Conservation (phyloP, 257 asterid species). For the Solanum ossicruentum region DNA sequence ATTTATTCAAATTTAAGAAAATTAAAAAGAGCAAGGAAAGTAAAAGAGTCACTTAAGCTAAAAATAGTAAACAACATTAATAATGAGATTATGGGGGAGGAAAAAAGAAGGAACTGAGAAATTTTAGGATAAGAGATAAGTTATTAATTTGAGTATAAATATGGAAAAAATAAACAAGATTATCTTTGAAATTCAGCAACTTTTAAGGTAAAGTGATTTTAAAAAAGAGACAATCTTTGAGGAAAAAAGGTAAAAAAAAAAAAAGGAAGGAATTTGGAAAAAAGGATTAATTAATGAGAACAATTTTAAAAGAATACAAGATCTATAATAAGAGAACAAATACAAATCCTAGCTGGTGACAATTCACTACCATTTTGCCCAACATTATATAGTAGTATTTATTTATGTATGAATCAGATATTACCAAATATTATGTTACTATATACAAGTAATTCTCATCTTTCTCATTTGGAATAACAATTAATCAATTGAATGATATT, state of each 20-base stretch:
- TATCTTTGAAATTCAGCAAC: no score
- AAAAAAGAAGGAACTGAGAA: not conserved
- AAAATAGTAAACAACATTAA: not conserved
- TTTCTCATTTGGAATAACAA: not conserved
- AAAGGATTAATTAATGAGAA: not conserved
- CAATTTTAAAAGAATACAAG: not conserved
- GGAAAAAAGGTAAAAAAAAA: not conserved
- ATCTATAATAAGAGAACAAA: not conserved
- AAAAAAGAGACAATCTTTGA: no score
- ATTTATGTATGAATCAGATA: not conserved
- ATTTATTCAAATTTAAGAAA: not conserved
- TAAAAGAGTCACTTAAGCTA: not conserved
- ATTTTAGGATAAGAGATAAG: not conserved
- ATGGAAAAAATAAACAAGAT: not conserved
- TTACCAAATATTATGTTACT: not conserved
- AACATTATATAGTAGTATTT: not conserved
- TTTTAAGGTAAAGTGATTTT: not conserved
- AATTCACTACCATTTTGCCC: not conserved
- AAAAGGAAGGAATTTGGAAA: no score
- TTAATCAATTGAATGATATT: not conserved
- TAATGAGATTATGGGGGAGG: not conserved
- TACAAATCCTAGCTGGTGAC: not conserved
- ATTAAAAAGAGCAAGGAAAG: not conserved
- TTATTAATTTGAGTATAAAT: not conserved
- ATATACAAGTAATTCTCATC: not conserved